These are phyloP conservation scores for Leptographium radiaticola DNA, from an alignment of 2,329 filamentous ascomycete genomes.

Conservation along the genomic window DNA sequence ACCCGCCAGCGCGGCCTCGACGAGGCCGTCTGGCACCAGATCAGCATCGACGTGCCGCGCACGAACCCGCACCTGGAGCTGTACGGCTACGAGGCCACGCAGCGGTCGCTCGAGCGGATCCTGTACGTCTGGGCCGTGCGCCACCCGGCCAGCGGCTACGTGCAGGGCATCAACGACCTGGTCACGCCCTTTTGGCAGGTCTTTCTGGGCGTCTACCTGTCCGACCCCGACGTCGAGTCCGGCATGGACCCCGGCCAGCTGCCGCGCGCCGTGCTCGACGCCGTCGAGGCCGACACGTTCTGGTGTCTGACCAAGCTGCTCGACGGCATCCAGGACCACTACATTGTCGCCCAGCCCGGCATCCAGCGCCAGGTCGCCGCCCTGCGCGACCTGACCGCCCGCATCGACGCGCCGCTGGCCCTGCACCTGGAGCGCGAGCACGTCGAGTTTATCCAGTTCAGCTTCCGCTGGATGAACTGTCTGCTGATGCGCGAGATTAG, in stretches of 20 bases:
- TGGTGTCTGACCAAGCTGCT: constrained; percentile 97
- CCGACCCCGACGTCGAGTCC: constrained; percentile 80
- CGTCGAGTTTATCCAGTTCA: constrained; percentile 98
- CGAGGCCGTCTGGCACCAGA: constrained; percentile 98
- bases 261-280: constrained; percentile 80
- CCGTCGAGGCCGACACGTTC: constrained; percentile 94
- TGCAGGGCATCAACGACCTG: constrained; percentile 96
- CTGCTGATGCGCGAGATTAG: constrained; percentile 95
- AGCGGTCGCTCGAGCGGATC: constrained; percentile 85
- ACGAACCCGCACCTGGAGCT: constrained; percentile 94
- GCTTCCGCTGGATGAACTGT: constrained; percentile 99
- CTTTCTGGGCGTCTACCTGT: constrained; percentile 87
- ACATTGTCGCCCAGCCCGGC: constrained; percentile 93
- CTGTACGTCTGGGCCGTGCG: constrained; percentile 96
- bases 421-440: constrained; percentile 83
- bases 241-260: constrained; percentile 96
- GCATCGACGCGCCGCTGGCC: constrained; percentile 74
- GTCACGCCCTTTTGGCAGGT: constrained; percentile 98
- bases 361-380: constrained; percentile 90
- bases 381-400: constrained; percentile 74
- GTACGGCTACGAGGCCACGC: constrained; percentile 92
- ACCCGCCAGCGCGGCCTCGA: constrained; percentile 43
- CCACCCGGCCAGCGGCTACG: constrained; percentile 93
- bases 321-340: constrained; percentile 98
- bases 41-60: constrained; percentile 92